Evolutionary conservation across 495 filamentous ascomycete genomes (phyloP), one percentile per base, ranked within the genome.

Genomic region (Amphirosellinia nigrospora): DNA sequence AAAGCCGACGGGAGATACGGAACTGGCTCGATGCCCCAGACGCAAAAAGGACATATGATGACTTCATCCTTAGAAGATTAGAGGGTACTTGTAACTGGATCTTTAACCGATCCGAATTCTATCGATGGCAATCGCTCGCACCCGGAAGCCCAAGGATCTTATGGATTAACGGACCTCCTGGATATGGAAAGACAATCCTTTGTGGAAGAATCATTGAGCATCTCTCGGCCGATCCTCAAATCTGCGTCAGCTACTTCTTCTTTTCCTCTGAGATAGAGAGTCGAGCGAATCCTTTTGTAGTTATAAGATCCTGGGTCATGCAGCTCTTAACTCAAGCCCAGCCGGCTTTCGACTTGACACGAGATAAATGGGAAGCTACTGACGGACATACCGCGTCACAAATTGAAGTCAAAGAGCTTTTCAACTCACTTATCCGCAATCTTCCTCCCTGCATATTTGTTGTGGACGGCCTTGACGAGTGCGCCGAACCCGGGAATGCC

Each of bases 391-490:
- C 19, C 26, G 71, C 77, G 34, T 68, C 75, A 6, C 66, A 70
- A 26, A 59, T 39, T 23, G 64, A 71, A 11, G 50, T 76, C 6
- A 8, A 61, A 2, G 70, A 63, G 70, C 63, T 78, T 36, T 73
- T 79, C 36, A 19, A 50, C 19, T 43, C 71, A 9, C 56, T 76
- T 15, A 43, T 69, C 61, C 71, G 66, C 56, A 39, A 36, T 46
- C 39, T 77, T 45, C 71, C 71, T 19, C 32, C 52, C 23, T 79
- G 70, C 43, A 65, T 55, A 1, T 77, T 79, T 26, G 55, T 79
- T 16, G 34, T 79, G 0, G 76, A 80, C 64, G 74, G 78, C 8
- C 69, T 78, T 34, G 74, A 80, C 63, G 74, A 80, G 52, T 80
- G 75, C 41, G 36, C 52, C 6, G 59, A 32, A n/a, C 16, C 43